Evolutionary conservation across 495 filamentous ascomycete species (phyloP).

Genomic region (Delitschia confertaspora): DNA sequence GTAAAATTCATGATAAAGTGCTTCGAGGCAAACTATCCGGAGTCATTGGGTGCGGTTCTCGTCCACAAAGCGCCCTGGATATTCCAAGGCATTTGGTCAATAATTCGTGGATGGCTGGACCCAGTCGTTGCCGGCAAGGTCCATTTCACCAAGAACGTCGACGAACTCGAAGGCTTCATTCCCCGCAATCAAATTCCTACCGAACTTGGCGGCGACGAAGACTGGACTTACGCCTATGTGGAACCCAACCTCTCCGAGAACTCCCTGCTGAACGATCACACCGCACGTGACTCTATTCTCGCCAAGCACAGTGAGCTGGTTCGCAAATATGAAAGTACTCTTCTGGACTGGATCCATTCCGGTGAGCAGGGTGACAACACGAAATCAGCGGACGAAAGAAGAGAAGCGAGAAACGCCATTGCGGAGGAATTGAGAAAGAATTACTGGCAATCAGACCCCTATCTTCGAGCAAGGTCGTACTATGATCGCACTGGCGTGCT

Average conservation of each 20-base stretch:
- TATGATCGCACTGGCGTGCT: conserved; percentile 35
- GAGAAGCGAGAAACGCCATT: conserved; percentile 43
- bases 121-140: conserved; percentile 92
- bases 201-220: conserved; percentile 74
- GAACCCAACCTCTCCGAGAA: conserved; percentile 72
- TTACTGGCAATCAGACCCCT: conserved; percentile 62
- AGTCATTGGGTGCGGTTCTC: conserved; percentile 82
- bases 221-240: conserved; percentile 71
- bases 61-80: conserved; percentile 96
- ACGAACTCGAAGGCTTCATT: conserved; percentile 74
- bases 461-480: conserved; percentile 31
- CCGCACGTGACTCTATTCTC: conserved; percentile 51
- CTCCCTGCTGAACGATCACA: conserved; percentile 56
- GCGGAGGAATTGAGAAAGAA: conserved; percentile 55
- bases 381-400: conserved; percentile 31
- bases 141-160: conserved; percentile 78
- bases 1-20: conserved; percentile 99
- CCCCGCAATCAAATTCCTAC: conserved; percentile 58
- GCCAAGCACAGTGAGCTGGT: conserved; percentile 52
- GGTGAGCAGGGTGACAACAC: conserved; percentile 27
- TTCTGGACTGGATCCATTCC: conserved; percentile 57
- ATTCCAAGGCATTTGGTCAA: conserved; percentile 73
- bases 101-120: conserved; percentile 94
- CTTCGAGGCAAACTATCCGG: conserved; percentile 98
- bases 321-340: conserved; percentile 59